A percentile compares a stretch with the other conserved stretches of the same genome.
phyloP scores from a whole-genome alignment of 2,329 filamentous ascomycete genomes.

The Volutella citrinella region DNA sequence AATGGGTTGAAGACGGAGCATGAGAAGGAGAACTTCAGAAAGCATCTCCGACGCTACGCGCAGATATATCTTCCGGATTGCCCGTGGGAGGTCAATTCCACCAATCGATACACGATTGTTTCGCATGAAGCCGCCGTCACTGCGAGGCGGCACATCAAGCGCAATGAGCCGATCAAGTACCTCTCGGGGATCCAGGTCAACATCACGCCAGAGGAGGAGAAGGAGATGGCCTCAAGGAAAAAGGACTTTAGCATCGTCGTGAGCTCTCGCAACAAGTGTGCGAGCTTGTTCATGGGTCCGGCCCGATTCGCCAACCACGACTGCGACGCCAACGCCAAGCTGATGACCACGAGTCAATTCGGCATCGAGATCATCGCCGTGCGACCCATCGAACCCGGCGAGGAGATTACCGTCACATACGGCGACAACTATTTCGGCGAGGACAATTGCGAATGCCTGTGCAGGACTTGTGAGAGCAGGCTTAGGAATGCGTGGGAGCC shows the following conservation, averaged over 20 bases:
- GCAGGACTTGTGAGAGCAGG: slow-evolving; percentile 76
- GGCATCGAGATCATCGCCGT: slow-evolving; percentile 89
- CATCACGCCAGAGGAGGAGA: slow-evolving; percentile 89
- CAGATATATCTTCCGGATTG: slow-evolving; percentile 92
- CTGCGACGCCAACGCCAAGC: slow-evolving; percentile 84
- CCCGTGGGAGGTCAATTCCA: slow-evolving; percentile 86
- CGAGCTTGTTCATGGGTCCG: slow-evolving; percentile 90
- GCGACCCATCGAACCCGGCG: slow-evolving; percentile 76
- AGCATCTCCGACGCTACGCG: slow-evolving; percentile 85
- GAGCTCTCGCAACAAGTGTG: slow-evolving; percentile 85
- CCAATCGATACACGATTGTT: slow-evolving; percentile 91
- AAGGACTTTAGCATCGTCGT: slow-evolving; percentile 98
- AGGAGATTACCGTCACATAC: slow-evolving; percentile 96
- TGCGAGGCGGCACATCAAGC: slow-evolving; percentile 74
- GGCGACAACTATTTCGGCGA: slow-evolving; percentile 95
- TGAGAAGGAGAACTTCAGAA: slow-evolving; percentile 82
- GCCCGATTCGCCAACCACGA: slow-evolving; percentile 97
- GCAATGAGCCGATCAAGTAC: slow-evolving; percentile 86
- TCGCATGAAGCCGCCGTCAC: slow-evolving; percentile 86
- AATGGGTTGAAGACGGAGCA: slow-evolving; percentile 66
- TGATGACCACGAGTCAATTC: slow-evolving; percentile 78
- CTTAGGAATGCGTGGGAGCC: slow-evolving; percentile 80
- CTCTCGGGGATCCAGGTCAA: slow-evolving; percentile 87
- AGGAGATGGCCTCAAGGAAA: slow-evolving; percentile 72
- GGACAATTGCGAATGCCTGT: slow-evolving; percentile 92